A percentile compares a stretch with the other conserved stretches of the same genome.
Evolutionary conservation across 768 basidiomycete species (phyloP).

Genomic region (Dentipellis fragilis): DNA sequence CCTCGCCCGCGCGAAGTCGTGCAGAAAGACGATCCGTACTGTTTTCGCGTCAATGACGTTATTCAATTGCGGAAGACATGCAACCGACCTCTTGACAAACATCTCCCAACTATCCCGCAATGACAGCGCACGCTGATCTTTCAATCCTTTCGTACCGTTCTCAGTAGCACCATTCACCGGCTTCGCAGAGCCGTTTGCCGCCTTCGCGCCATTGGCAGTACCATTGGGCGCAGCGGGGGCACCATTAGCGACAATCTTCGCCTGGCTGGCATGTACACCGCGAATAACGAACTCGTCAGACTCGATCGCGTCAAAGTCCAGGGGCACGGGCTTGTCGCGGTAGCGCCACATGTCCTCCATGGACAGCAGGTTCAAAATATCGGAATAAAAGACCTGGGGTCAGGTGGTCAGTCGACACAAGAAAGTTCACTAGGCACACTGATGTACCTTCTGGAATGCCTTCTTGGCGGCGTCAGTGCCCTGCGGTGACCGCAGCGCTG

Average conservation of each 20-base stretch:
- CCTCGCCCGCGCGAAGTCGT: slow-evolving; percentile 55
- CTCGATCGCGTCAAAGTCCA: slow-evolving; percentile 73
- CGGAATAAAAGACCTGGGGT: slow-evolving; percentile 72
- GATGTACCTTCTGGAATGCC: slow-evolving; percentile 75
- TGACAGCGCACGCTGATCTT: slow-evolving; percentile 73
- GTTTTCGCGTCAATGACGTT: background rate
- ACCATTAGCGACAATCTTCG: slow-evolving; percentile 16
- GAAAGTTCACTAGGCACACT: background rate
- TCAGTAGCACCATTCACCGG: slow-evolving; percentile 8
- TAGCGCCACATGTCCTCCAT: slow-evolving; percentile 99
- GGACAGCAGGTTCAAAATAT: slow-evolving; percentile 78
- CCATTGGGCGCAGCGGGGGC: slow-evolving; percentile 14
- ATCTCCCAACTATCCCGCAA: slow-evolving; percentile 75
- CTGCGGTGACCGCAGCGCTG: slow-evolving; percentile 41
- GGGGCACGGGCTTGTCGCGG: slow-evolving; percentile 74
- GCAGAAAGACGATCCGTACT: slow-evolving; percentile 76
- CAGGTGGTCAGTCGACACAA: background rate
- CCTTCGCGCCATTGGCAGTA: background rate
- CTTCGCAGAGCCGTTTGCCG: slow-evolving; percentile 14
- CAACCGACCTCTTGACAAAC: slow-evolving; percentile 70
- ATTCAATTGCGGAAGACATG: background rate
- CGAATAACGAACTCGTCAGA: slow-evolving; percentile 47
- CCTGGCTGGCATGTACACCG: slow-evolving; percentile 6
- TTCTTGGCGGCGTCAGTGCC: slow-evolving; percentile 45
- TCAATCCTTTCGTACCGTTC: slow-evolving; percentile 32